Evolutionary conservation across 805 yeast species (phyloP).

Genomic region (Candida chauliodis): DNA sequence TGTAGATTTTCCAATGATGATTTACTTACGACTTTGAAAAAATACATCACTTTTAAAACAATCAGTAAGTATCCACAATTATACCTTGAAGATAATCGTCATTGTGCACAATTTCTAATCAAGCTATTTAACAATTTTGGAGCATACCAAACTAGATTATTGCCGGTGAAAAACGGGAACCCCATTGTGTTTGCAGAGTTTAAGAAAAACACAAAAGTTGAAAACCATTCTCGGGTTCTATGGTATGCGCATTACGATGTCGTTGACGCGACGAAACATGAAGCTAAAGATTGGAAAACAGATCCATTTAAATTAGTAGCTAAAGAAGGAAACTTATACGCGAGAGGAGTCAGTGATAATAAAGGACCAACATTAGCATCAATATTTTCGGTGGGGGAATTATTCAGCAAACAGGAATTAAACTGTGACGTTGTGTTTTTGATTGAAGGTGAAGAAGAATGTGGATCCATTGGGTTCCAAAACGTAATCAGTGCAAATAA

Average conservation of each 20-base stretch:
- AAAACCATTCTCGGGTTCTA: conserved; percentile 42
- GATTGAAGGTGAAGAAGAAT: conserved; percentile 94
- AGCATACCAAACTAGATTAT: conserved; percentile 57
- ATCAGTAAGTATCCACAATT: conserved; percentile 71
- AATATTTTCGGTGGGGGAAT: conserved; percentile 78
- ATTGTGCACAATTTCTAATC: conserved; percentile 76
- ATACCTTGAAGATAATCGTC: conserved; percentile 73
- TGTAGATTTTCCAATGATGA: conserved; percentile 49
- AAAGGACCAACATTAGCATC: conserved; percentile 92
- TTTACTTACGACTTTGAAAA: conserved; percentile 58
- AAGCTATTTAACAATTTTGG: conserved; percentile 66
- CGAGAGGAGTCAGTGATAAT: conserved; percentile 91
- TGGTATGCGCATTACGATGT: conserved; percentile 98
- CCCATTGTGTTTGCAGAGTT: conserved; percentile 83
- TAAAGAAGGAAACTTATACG: conserved; percentile 80
- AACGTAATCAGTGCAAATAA: conserved; percentile 54
- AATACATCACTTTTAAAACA: conserved; percentile 66
- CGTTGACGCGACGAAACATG: conserved; percentile 62
- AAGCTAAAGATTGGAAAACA: conserved; percentile 62
- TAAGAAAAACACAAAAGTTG: conserved; percentile 33
- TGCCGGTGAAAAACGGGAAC: conserved; percentile 75
- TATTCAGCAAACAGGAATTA: conserved; percentile 49
- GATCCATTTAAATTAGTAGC: conserved; percentile 77
- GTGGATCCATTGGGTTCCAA: conserved; percentile 85
- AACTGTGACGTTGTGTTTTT: conserved; percentile 74